These are phyloP conservation scores for Sugiyamaella grinbergsii DNA, from an alignment of 1,139 yeast species.

Conservation along the genomic window DNA sequence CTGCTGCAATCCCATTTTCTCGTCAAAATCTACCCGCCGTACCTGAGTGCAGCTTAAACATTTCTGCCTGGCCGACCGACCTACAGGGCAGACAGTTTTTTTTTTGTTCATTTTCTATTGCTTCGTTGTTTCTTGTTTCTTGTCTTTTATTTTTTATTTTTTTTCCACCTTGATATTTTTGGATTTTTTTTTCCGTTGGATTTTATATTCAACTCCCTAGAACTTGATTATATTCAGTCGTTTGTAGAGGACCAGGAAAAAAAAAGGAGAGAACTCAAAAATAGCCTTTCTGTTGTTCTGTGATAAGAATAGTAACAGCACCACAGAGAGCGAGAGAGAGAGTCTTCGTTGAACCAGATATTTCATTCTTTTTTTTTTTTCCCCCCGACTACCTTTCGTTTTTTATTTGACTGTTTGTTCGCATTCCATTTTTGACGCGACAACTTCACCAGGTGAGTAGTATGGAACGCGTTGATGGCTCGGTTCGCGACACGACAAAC, in stretches of 20 bases:
- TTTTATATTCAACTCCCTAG: not conserved
- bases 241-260: not conserved
- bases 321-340: no score
- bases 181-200: not conserved
- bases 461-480: constrained; percentile 2
- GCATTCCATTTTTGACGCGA: not conserved
- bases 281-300: not conserved
- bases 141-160: constrained; percentile 2
- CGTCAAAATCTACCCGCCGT: constrained; percentile 12
- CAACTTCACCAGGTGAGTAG: not conserved
- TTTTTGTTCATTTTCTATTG: constrained; percentile 8
- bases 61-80: constrained; percentile 1
- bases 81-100: not conserved
- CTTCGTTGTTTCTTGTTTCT: constrained; percentile 15
- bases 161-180: not conserved
- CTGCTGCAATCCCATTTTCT: not conserved
- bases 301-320: not conserved
- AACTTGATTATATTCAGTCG: not conserved
- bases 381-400: not conserved
- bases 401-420: no score
- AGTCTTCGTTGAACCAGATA: no score
- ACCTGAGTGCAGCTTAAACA: constrained; percentile 11
- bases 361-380: not conserved
- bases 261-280: not conserved
- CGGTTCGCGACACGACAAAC: constrained; percentile 2